A percentile compares a stretch with the other conserved stretches of the same genome.
phyloP scores from a whole-genome alignment of 495 filamentous ascomycete species.

The Trichoderma erinaceum region DNA sequence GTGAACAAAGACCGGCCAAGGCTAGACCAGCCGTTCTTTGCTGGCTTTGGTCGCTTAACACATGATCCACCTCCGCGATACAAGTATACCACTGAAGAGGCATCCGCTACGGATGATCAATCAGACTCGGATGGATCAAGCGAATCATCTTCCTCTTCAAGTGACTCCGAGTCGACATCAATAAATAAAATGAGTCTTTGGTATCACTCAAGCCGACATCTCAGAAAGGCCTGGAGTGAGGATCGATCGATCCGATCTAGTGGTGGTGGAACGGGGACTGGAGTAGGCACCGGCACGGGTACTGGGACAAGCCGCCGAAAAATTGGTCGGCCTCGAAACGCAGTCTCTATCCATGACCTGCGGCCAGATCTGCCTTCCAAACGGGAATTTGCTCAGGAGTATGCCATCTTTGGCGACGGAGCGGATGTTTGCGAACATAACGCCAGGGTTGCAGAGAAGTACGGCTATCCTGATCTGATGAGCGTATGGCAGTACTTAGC shows the following conservation, averaged over 20 bases:
- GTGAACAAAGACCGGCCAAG: constrained; percentile 56
- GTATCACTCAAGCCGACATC: constrained; percentile 39
- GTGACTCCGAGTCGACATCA: constrained; percentile 65
- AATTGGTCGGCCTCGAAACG: constrained; percentile 42
- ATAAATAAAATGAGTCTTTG: constrained; percentile 43
- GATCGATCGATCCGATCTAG: constrained; percentile 44
- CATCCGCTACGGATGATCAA: constrained; percentile 44
- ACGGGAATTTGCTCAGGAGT: constrained; percentile 64
- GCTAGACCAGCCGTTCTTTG: constrained; percentile 63
- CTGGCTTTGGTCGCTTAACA: constrained; percentile 75
- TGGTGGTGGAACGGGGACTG: constrained; percentile 45
- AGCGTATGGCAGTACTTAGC: constrained; percentile 79
- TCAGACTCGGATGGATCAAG: constrained; percentile 58
- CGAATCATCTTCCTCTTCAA: constrained; percentile 49
- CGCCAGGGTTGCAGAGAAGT: constrained; percentile 64
- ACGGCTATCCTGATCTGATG: constrained; percentile 67
- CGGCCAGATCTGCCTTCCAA: constrained; percentile 67
- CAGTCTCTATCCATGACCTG: constrained; percentile 65
- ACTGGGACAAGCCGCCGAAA: constrained; percentile 40
- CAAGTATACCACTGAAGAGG: constrained; percentile 43
- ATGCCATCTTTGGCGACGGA: constrained; percentile 76
- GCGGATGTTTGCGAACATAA: constrained; percentile 78
- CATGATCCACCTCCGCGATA: constrained; percentile 43
- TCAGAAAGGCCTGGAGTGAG: constrained; percentile 41
- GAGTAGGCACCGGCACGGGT: constrained; percentile 47